These are phyloP conservation scores for Euphrasia arctica DNA, from an alignment of 305 asterid species.

Conservation along the genomic window DNA sequence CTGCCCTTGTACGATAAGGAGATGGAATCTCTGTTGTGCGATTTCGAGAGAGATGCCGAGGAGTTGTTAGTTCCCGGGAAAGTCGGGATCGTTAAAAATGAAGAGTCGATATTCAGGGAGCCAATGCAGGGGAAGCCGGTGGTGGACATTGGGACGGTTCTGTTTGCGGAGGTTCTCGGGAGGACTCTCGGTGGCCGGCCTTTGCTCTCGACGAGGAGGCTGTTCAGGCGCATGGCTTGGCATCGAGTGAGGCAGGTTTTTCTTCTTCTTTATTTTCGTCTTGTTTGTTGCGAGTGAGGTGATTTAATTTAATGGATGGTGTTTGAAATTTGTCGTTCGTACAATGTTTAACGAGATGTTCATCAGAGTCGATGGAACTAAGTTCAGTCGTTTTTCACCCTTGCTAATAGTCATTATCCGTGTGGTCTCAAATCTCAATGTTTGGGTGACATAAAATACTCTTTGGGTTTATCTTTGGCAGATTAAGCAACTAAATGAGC, in stretches of 20 bases:
- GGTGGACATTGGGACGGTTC: conserved; percentile 75
- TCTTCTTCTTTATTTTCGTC: conserved; percentile 35
- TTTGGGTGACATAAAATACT: conserved; percentile 11
- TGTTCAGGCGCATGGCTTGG: conserved; percentile 77
- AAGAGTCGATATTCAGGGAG: conserved; percentile 52
- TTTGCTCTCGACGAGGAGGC: conserved; percentile 68
- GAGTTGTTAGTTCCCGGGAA: conserved; percentile 65
- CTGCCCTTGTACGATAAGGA: conserved; percentile 86
- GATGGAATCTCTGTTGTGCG: conserved; percentile 67
- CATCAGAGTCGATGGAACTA: no score
- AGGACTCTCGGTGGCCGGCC: conserved; percentile 96
- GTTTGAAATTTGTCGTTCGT: not conserved
- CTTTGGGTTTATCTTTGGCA: conserved; percentile 34
- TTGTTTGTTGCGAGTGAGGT: conserved; percentile 35
- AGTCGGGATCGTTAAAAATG: conserved; percentile 67
- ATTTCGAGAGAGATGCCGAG: conserved; percentile 60
- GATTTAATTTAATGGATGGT: no score
- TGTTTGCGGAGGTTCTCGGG: conserved; percentile 89
- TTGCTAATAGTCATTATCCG: not conserved
- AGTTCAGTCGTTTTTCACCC: no score
- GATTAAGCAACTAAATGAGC: conserved; percentile 83
- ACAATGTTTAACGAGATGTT: no score
- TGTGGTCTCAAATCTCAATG: not conserved
- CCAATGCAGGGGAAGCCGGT: conserved; percentile 60
- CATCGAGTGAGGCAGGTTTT: conserved; percentile 99